Base-by-base conservation (phyloP, 331 rosid genomes). In the Pyrus hybrid region DNA sequence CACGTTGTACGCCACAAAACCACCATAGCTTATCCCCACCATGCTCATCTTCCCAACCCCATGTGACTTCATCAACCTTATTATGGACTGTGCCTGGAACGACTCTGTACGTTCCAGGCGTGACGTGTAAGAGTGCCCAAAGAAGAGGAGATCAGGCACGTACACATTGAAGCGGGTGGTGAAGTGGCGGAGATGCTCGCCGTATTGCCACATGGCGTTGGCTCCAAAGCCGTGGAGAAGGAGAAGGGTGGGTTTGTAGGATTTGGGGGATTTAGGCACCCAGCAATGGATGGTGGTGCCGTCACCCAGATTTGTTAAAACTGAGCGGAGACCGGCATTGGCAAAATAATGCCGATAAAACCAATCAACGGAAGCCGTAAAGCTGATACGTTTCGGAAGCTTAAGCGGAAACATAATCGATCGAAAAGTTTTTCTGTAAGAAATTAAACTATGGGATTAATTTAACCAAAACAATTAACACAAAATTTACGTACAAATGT, bases 1-100 rank as follows among this genome's bases (percentile, higher is more conserved):
- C 70, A 89, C 6, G 61, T 83, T 83, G 60, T 89, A 91, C 29
- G 86, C 95, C 1, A 91, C 95, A 51, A 91, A 91, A 0, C 97
- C 95, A 4, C 97, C 97, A 17, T 91, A 91, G 63, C 97, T 91
- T 35, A 89, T 83, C 83, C 97, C 97, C 1, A 89, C 97, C 79
- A 91, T 9, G 72, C 81, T 89, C 85, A 83, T 62, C 10, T 53
- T 86, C 2, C 25, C 3, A 0, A 91, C 90, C n/a, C 86, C 87
- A 47, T 85, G 85, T 5, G 25, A 57, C 43, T 89, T 84, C 97
- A 91, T 87, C 9, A 89, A 75, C 79, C 58, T 82, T 79, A 72
- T 80, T 53, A 89, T 9, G 68, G 91, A 86, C 61, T 2, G 0
- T 1, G 97, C 97, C 37, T 91, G 97, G 29, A 91, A 91, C 13